Base-by-base conservation (phyloP, 208 protist genomes). In the Herpetomonas muscarum region DNA sequence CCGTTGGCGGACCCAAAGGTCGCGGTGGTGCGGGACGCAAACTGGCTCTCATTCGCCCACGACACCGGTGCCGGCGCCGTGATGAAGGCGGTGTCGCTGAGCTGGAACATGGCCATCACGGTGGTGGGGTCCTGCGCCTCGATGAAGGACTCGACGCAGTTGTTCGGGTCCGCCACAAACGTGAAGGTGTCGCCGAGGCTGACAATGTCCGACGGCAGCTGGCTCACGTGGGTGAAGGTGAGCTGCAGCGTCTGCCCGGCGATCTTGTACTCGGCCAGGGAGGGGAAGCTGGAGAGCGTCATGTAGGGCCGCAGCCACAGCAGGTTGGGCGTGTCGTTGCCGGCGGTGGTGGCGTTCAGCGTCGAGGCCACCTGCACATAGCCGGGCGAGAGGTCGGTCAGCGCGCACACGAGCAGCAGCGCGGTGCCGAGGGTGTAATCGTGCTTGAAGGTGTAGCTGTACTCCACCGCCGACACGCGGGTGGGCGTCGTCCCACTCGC, bases 241-340 rank as follows among this genome's bases (percentile, higher is more conserved):
- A 91, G 49, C 22, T 62, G 66, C 19, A 96, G 44, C 19, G 78
- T 84, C 62, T 93, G 74, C 70, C 76, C 75, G 30, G 75, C 84
- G 25, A 76, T 74, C 1, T 85, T 55, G 51, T 82, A 81, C 21
- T 74, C 25, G n/a, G 59, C 17, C 2, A 44, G 28, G 17, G 55
- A 63, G 13, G 89, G 89, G 32, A 90, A 76, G 7, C 61, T 92
- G 21, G 42, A 75, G 19, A 95, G 61, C 13, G 19, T 56, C 45
- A 95, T 41, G 61, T 85, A 93, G n/a, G 85, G 85, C 9, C 89
- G 83, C 32, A 95, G 66, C 62, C 51, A 74, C 30, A 93, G 61
- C 42, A 72, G 61, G 55, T 91, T 80, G 55, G 42, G 39, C 37
- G 64, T 15, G 53, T 61, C 30, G 50, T 55, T 15, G 71, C 61